A percentile compares a stretch with the other conserved stretches of the same genome.
Evolutionary conservation across 2,329 filamentous ascomycete species (phyloP).

Genomic region (Trichoderma aggressivum): DNA sequence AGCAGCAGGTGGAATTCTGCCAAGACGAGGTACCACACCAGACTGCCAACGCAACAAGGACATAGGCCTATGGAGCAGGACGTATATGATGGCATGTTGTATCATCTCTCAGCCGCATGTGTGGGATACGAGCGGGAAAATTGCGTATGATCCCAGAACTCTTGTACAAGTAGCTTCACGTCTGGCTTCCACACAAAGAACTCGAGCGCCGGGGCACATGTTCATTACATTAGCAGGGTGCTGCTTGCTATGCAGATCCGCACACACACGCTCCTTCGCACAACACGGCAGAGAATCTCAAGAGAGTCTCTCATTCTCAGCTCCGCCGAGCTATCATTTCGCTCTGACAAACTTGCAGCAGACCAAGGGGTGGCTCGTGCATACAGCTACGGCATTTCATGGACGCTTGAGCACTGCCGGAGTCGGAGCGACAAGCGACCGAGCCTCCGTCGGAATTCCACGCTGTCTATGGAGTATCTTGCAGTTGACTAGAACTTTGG

Average conservation of each 20-base stretch:
- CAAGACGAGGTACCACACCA: neutral
- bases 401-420: neutral
- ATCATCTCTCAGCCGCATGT: conserved; percentile 12
- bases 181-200: neutral
- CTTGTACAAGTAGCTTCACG: neutral
- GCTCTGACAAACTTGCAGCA: neutral
- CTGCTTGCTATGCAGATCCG: neutral
- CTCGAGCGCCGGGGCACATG: neutral
- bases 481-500: neutral
- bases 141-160: neutral
- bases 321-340: neutral
- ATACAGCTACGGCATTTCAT: neutral
- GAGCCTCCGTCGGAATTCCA: neutral
- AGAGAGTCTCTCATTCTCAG: neutral
- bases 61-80: neutral
- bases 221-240: neutral
- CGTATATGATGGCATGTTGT: neutral
- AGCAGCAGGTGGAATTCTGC: neutral
- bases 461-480: neutral
- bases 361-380: neutral
- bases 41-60: neutral
- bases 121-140: conserved; percentile 4
- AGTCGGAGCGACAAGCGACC: conserved; percentile 1
- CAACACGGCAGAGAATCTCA: neutral
- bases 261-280: neutral